A percentile compares a stretch with the other conserved stretches of the same genome.
Conservation (phyloP, 176 grass and related monocot species). For the Carex kokanica region DNA sequence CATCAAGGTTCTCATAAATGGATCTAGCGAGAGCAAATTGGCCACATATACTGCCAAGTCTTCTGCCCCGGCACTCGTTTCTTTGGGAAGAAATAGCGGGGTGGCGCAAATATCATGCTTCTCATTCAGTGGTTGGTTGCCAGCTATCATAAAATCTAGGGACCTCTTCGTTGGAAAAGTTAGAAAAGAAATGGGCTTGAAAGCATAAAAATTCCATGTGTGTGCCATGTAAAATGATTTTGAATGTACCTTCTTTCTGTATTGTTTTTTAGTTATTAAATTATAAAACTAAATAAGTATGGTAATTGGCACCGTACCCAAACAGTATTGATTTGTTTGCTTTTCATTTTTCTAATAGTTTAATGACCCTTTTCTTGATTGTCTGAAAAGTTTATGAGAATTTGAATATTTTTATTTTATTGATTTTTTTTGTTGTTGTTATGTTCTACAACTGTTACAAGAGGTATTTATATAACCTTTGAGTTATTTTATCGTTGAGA, state of each 20-base stretch:
- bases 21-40: slow-evolving; percentile 33
- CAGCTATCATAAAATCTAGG: slow-evolving; percentile 31
- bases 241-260: background rate
- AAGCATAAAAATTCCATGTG: background rate
- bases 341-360: background rate
- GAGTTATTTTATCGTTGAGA: too few relatives aligned
- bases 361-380: too few relatives aligned
- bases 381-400: too few relatives aligned
- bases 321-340: background rate
- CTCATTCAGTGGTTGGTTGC: slow-evolving; percentile 27
- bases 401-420: too few relatives aligned
- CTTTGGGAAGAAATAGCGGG: slow-evolving; percentile 36
- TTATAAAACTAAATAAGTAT: background rate
- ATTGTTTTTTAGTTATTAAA: background rate
- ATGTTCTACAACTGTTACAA: too few relatives aligned
- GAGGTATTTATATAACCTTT: too few relatives aligned
- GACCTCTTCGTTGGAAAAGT: slow-evolving; percentile 43
- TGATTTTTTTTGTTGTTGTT: too few relatives aligned
- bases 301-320: background rate
- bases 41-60: slow-evolving; percentile 33
- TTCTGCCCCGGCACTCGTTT: slow-evolving; percentile 31
- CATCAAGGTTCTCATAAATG: slow-evolving; percentile 40
- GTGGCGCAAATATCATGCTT: slow-evolving; percentile 33
- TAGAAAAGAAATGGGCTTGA: slow-evolving; percentile 34
- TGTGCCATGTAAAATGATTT: background rate